Base-by-base conservation (phyloP, 192 early-diverging fungal species). In the Backusella sp. region DNA sequence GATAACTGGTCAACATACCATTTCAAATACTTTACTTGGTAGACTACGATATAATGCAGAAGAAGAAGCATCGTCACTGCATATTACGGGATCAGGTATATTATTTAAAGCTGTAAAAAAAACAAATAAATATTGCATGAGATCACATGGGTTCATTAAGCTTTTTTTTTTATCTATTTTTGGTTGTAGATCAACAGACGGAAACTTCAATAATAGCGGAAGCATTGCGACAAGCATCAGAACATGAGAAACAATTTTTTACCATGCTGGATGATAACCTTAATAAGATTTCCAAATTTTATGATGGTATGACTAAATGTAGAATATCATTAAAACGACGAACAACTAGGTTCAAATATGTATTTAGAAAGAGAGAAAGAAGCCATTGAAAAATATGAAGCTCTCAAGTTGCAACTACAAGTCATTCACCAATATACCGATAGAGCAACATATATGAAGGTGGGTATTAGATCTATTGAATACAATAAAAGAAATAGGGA, bases 361-460 rank as follows among this genome's bases (percentile, higher is more conserved):
- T 11, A 56, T 62, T 36, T 37, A 87, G 86, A 88, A 36, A 85
- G 83, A 56, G 83, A 86, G 62, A 68, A 78, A 9, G 81, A 88
- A 44, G 85, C 86, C 0, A 72, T 73, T 17, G 77, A 77, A 4
- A 88, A 88, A 59, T 73, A 84, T 9, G 79, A 84, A 66, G 80
- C 82, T 1, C 65, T 88, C 28, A 85, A 83, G 30, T 72, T 80
- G 14, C 86, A 88, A 66, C 30, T 88, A 11, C 76, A 69, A 75
- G 44, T 88, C 6, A 79, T 85, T 36, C 70, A 81, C 26, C 56
- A 62, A 62, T 62, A 62, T 28, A 62, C 21, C 26, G 26, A 62
- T 62, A 62, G 26, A 62, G 3, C 7, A 28, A 12, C 12, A 62
- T 8, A 62, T 12, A 28, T 14, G n/a, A 28, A 62, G 56, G 56